phyloP scores from a whole-genome alignment of 345 rosid species.

The Nephelium lappaceum region DNA sequence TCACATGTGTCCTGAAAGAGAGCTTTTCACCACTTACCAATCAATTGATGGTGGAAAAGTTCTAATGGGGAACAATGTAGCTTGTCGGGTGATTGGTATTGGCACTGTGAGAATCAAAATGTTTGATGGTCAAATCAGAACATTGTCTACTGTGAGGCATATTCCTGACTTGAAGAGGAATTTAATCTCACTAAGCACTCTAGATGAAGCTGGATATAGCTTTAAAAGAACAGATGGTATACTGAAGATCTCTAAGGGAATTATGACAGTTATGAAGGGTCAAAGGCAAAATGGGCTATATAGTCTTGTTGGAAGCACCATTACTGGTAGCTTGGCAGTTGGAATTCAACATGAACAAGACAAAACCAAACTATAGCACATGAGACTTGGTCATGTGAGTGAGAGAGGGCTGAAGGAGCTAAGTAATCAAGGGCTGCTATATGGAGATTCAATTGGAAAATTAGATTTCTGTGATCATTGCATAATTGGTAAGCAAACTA shows the following conservation, averaged over 20 bases:
- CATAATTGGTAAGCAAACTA: too few species aligned
- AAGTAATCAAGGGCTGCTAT: background rate
- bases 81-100: background rate
- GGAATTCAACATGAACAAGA: too few species aligned
- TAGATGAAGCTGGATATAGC: too few species aligned
- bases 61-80: background rate
- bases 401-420: background rate
- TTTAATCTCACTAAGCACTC: too few species aligned
- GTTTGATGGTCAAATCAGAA: background rate
- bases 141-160: background rate
- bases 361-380: too few species aligned
- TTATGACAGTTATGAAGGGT: too few species aligned
- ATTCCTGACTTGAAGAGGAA: background rate
- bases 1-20: background rate
- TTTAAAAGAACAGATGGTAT: too few species aligned
- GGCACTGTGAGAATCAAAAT: background rate
- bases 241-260: too few species aligned
- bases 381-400: background rate
- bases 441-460: background rate
- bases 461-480: too few species aligned
- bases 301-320: too few species aligned
- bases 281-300: too few species aligned
- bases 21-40: background rate
- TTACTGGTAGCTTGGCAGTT: too few species aligned
- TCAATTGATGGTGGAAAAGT: background rate